phyloP scores from a whole-genome alignment of 1,139 yeast species.

The Yamadazyma buinensis region DNA sequence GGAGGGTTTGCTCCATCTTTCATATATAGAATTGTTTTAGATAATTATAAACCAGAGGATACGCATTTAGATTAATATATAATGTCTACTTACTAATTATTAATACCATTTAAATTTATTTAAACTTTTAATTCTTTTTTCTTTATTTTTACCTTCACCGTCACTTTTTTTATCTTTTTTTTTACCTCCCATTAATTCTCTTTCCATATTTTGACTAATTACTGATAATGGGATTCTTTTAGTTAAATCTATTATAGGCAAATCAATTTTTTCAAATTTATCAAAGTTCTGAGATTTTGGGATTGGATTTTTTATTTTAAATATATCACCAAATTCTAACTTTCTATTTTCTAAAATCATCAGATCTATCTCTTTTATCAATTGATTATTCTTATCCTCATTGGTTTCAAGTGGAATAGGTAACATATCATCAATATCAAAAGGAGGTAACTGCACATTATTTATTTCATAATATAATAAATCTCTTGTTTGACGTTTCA shows the following conservation, averaged over 20 bases:
- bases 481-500: background rate
- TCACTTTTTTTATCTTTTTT: background rate
- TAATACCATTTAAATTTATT: too few relatives aligned
- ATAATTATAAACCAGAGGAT: constrained; percentile 86
- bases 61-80: constrained; percentile 43
- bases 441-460: constrained; percentile 5
- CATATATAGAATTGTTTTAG: constrained; percentile 91
- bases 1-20: constrained; percentile 98
- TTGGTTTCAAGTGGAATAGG: background rate
- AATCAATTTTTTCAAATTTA: background rate
- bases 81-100: too few relatives aligned
- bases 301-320: background rate
- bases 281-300: too few relatives aligned
- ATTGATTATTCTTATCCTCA: background rate
- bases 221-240: background rate
- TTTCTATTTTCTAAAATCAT: constrained; percentile 6
- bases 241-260: background rate
- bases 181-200: background rate
- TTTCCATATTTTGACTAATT: background rate
- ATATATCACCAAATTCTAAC: constrained; percentile 1
- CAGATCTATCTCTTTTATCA: constrained; percentile 5
- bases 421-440: constrained; percentile 7
- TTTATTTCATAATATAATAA: constrained; percentile 1
- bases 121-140: background rate
- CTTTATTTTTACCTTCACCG: background rate